Evolutionary conservation across 208 protist species (phyloP).

Genomic region (Histomonas meleagridis): DNA sequence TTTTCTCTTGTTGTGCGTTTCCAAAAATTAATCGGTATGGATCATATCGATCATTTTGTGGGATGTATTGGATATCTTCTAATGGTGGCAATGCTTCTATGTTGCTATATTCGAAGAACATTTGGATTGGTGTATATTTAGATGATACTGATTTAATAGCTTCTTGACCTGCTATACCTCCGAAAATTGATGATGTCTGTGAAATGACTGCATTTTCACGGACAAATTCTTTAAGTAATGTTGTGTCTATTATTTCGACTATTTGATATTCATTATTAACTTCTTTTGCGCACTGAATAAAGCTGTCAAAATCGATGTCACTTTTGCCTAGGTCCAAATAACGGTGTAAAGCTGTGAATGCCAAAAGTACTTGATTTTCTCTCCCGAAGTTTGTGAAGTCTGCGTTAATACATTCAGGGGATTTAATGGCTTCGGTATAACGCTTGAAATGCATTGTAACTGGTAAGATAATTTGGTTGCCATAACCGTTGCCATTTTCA

Average conservation of each 20-base stretch:
- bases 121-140: conserved; percentile 59
- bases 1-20: conserved; percentile 64
- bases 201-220: conserved; percentile 30
- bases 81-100: neutral
- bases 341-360: no score
- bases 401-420: neutral
- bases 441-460: neutral
- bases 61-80: neutral
- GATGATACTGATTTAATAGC: conserved; percentile 54
- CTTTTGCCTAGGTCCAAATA: no score
- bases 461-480: neutral
- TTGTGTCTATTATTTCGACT: neutral
- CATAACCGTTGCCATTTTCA: conserved; percentile 43
- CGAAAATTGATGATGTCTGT: conserved; percentile 49
- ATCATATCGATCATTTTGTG: conserved; percentile 67
- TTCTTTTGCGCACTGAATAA: neutral
- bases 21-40: conserved; percentile 82
- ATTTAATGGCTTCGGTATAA: conserved; percentile 5
- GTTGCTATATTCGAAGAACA: conserved; percentile 31
- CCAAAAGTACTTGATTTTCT: neutral
- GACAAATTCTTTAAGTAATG: neutral
- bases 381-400: neutral
- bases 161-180: conserved; percentile 60
- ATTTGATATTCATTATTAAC: neutral
- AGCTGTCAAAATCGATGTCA: neutral